Percentiles rank a stretch among this genome's conserved stretches.
Conservation (phyloP, 1,139 yeast species). For the Kluyveromyces marxianus region DNA sequence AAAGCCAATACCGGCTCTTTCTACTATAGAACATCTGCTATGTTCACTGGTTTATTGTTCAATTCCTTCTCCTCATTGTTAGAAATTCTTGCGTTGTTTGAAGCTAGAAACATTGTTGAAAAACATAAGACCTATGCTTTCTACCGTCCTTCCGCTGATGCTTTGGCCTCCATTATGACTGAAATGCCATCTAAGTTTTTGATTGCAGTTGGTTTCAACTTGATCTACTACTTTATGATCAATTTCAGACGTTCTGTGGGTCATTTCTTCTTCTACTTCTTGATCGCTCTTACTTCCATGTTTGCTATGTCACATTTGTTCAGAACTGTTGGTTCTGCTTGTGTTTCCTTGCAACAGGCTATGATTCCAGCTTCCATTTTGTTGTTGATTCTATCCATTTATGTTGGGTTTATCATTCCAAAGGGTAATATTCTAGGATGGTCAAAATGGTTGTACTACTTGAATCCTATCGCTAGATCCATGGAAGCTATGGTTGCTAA, state of each 20-base stretch:
- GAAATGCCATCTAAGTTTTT: conserved; percentile 50
- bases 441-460: conserved; percentile 61
- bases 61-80: conserved; percentile 60
- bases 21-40: conserved; percentile 51
- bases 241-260: conserved; percentile 52
- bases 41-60: conserved; percentile 63
- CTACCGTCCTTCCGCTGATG: conserved; percentile 64
- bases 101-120: conserved; percentile 62
- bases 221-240: conserved; percentile 52
- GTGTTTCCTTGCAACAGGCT: conserved; percentile 47
- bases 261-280: conserved; percentile 48
- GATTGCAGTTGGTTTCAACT: conserved; percentile 45
- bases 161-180: conserved; percentile 50
- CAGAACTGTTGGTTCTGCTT: conserved; percentile 51
- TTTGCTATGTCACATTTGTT: conserved; percentile 55
- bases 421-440: conserved; percentile 53
- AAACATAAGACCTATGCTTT: conserved; percentile 61
- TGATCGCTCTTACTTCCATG: conserved; percentile 41
- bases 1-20: conserved; percentile 39
- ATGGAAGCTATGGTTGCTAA: conserved; percentile 55
- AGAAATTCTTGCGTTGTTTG: conserved; percentile 53
- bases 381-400: conserved; percentile 46
- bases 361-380: conserved; percentile 56
- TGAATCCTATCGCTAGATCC: conserved; percentile 54
- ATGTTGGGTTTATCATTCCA: conserved; percentile 63